Conservation (phyloP, 371 early-diverging fungal genomes). For the Mortierella sp. region DNA sequence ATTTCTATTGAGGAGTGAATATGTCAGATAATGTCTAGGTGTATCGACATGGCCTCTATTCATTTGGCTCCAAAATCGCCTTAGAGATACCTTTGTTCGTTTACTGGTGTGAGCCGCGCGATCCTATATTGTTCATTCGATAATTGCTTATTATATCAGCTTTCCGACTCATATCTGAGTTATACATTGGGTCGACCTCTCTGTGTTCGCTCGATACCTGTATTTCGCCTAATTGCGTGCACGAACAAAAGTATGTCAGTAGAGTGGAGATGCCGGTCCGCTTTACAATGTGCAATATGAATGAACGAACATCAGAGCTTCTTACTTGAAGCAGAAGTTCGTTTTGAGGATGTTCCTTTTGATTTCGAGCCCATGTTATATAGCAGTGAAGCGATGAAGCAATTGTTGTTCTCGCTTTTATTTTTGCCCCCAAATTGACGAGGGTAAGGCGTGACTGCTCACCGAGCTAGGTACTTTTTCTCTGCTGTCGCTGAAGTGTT, state of each 20-base stretch:
- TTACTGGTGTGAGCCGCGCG: constrained; percentile 25
- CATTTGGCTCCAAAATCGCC: too few species aligned
- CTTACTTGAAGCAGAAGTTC: constrained; percentile 27
- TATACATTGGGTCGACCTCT: neutral
- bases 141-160: neutral
- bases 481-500: constrained; percentile 1
- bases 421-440: neutral
- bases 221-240: constrained; percentile 21
- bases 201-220: constrained; percentile 18
- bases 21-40: neutral
- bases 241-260: neutral
- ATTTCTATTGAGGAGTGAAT: constrained; percentile 17
- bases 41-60: too few species aligned
- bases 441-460: constrained; percentile 14
- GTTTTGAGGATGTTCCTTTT: constrained; percentile 29
- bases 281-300: neutral
- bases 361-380: constrained; percentile 49
- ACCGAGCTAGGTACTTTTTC: constrained; percentile 20
- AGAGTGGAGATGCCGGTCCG: neutral
- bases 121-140: constrained; percentile 16
- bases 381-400: too few species aligned
- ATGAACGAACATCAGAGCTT: neutral
- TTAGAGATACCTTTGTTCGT: constrained; percentile 45
- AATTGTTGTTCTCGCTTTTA: neutral
- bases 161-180: neutral